A percentile compares a stretch with the other conserved stretches of the same genome.
Conservation (phyloP, 73 alveolate species). For the Urostyla sp. region DNA sequence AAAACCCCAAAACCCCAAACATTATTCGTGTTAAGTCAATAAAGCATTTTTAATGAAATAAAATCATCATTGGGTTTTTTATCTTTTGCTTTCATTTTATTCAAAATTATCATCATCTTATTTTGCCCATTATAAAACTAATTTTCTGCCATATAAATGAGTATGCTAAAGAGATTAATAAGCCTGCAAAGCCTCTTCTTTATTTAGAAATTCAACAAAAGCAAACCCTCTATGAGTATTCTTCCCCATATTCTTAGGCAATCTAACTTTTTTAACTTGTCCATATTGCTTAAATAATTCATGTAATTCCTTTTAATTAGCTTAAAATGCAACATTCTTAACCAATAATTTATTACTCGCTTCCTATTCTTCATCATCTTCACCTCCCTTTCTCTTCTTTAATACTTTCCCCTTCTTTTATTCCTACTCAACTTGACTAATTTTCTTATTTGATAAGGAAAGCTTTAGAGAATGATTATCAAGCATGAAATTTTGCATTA, state of each 20-base stretch:
- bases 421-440: slow-evolving; percentile 14
- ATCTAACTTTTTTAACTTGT: slow-evolving; percentile 90
- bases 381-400: slow-evolving; percentile 79
- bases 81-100: not conserved
- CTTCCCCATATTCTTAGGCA: slow-evolving; percentile 93
- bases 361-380: slow-evolving; percentile 76
- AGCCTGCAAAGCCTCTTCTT: slow-evolving; percentile 97
- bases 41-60: not conserved
- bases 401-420: slow-evolving; percentile 61
- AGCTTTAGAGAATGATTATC: slow-evolving; percentile 95
- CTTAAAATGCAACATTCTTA: slow-evolving; percentile 96
- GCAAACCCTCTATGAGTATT: slow-evolving; percentile 95
- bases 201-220: slow-evolving; percentile 93
- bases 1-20: not conserved
- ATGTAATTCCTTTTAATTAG: slow-evolving; percentile 88
- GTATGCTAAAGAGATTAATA: slow-evolving; percentile 89
- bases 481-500: slow-evolving; percentile 82
- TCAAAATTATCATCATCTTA: slow-evolving; percentile 59
- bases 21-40: too few relatives aligned
- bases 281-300: slow-evolving; percentile 93
- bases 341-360: slow-evolving; percentile 80
- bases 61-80: not conserved
- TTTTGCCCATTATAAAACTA: slow-evolving; percentile 96
- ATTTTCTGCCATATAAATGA: slow-evolving; percentile 96
- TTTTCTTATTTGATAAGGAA: slow-evolving; percentile 76